Evolutionary conservation across 129 eudicot genomes (phyloP).

Genomic region (Lactuca sativa): DNA sequence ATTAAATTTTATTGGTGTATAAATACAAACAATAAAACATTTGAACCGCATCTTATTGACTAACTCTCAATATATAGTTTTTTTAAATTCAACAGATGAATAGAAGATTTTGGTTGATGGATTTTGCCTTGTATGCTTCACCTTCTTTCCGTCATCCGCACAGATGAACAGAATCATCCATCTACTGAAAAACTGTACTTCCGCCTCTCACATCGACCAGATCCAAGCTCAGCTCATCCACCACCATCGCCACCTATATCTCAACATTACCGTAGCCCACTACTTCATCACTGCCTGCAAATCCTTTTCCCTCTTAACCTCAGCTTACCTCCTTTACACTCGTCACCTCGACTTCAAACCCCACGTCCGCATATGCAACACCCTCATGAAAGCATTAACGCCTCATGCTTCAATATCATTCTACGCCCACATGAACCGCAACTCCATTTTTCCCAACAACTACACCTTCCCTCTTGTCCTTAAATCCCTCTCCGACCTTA

Average conservation of each 20-base stretch:
- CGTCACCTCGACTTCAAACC: slow-evolving; percentile 32
- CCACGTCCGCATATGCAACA: slow-evolving; percentile 46
- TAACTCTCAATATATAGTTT: no score
- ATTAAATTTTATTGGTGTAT: no score
- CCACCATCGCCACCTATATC: slow-evolving; percentile 42
- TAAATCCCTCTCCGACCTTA: slow-evolving; percentile 49
- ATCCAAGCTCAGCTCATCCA: slow-evolving; percentile 61
- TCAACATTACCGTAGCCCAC: slow-evolving; percentile 50
- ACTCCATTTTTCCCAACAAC: slow-evolving; percentile 42
- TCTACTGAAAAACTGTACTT: slow-evolving; percentile 41
- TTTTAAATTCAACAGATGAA: no score
- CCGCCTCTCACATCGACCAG: slow-evolving; percentile 49
- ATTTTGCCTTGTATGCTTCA: no score
- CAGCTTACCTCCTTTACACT: slow-evolving; percentile 45
- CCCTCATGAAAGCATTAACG: slow-evolving; percentile 38
- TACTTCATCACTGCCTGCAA: slow-evolving; percentile 51
- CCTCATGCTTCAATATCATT: slow-evolving; percentile 37
- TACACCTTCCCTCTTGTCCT: slow-evolving; percentile 68
- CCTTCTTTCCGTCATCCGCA: neutral
- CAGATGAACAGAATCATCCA: slow-evolving; percentile 18
- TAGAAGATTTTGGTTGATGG: no score
- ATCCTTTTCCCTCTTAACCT: slow-evolving; percentile 37
- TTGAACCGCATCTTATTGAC: no score
- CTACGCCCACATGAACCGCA: slow-evolving; percentile 43
- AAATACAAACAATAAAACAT: no score